Base-by-base conservation (phyloP, 139 green algal species). In the Pleodorina starrii region DNA sequence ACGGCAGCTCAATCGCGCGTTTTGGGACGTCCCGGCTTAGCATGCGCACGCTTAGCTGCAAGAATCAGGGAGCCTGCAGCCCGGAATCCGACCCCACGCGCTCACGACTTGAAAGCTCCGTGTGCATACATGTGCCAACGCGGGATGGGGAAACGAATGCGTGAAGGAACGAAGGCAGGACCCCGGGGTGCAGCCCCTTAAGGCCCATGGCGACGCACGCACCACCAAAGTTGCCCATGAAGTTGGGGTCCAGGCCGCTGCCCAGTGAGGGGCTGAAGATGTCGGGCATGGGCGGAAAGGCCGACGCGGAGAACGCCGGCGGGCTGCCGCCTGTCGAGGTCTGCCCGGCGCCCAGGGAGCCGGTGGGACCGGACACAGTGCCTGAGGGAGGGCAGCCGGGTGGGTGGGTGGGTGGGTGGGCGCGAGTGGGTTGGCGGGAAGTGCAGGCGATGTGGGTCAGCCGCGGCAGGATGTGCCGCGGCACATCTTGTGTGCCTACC, bases 341-440 rank as follows among this genome's bases (percentile, higher is more conserved):
- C 82, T 88, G 82, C 3, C 4, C 21, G 63, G 40, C 66, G 1
- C n/a, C 32, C 63, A 88, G 44, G 63, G 10, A 14, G 43, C 82
- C 82, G 43, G 11, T 46, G 44, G 82, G 82, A 32, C 82, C 82
- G 17, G 82, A 88, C 44, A 88, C 82, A 10, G 63, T 78, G 60
- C 82, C 82, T 88, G 81, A 2, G 27, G 43, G 19, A 29, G 68
- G 17, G 5, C n/a, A n/a, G n/a, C n/a, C n/a, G n/a, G n/a, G n/a
- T n/a, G n/a, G n/a, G n/a, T n/a, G 54, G 54, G 25, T 66, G 54
- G 50, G 50, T 60, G 17, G 17, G 50, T 60, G 14, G 54, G 21
- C 3, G 21, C 25, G 54, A 21, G 6, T 66, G 21, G 6, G 9
- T 21, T 12, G 25, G 9, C 5, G 54, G 54, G 21, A 21, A 12